These are phyloP conservation scores for Leucocoprinus birnbaumii DNA, from an alignment of 768 basidiomycete genomes.

Conservation along the genomic window DNA sequence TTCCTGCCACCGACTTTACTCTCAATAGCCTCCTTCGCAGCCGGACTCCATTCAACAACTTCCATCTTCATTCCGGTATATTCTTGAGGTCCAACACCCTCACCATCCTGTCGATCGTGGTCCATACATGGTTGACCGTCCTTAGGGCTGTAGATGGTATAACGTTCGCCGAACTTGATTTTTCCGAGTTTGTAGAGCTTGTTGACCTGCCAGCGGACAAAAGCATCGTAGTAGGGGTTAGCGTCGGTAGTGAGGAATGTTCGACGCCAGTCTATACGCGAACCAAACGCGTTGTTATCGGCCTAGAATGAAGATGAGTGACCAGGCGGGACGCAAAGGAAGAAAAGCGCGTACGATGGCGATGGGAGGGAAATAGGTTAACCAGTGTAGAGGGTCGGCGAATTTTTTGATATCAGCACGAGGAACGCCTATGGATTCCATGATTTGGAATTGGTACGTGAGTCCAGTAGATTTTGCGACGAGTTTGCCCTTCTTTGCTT, in stretches of 20 bases:
- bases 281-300: constrained; percentile 87
- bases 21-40: constrained; percentile 60
- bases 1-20: constrained; percentile 73
- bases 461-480: constrained; percentile 90
- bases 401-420: constrained; percentile 92
- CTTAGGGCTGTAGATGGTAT: constrained; percentile 98
- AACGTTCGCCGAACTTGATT: constrained; percentile 97
- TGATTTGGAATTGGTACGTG: constrained; percentile 98
- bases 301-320: constrained; percentile 18
- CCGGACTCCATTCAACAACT: constrained; percentile 79
- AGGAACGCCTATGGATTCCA: constrained; percentile 91
- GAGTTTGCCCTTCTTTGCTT: constrained; percentile 95
- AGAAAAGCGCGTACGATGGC: constrained; percentile 57
- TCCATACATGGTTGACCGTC: constrained; percentile 99
- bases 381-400: constrained; percentile 92
- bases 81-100: constrained; percentile 93
- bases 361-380: constrained; percentile 94
- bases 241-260: constrained; percentile 91
- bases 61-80: constrained; percentile 96
- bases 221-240: constrained; percentile 96
- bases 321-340: neutral
- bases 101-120: constrained; percentile 94
- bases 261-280: constrained; percentile 96
- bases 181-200: constrained; percentile 83
- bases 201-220: constrained; percentile 98